Base-by-base conservation (phyloP, 345 rosid genomes). In the Salix brachista region DNA sequence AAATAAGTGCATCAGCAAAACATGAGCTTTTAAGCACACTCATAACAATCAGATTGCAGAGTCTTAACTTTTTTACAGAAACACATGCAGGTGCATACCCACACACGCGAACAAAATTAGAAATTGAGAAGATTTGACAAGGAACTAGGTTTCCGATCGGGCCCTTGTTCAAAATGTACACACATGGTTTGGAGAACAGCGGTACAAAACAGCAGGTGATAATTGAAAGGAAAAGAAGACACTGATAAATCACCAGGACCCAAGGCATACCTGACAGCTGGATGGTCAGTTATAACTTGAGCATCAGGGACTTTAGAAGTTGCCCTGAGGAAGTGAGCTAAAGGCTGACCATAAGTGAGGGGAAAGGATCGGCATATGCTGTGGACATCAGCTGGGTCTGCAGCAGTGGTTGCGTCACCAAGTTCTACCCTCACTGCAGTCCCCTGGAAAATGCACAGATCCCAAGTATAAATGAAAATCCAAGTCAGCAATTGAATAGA, bases 361-460 rank as follows among this genome's bases (percentile, higher is more conserved):
- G 99, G 94, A 82, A 91, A 96, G 78, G 87, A 83, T 34, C 96
- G 85, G 42, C 83, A 78, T 32, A 93, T 84, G 86, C 85, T 85
- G 61, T 91, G 91, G 36, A 88, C 88, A 84, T 85, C 98, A 69
- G 90, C 65, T 42, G 91, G 87, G 65, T 93, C 99, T 2, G 90
- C 79, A 56, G 90, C 85, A 44, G 88, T 87, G 25, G 97, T 88
- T 65, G 85, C 80, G 85, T 96, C 99, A 41, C 99, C 99, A 83
- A 90, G 83, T 84, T 94, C 98, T 7, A 96, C 98, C 78, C 99
- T 92, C 36, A 96, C 99, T n/a, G 94, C 86, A 50, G 94, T 92
- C 66, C 99, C 99, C 99, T 96, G 87, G 70, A 73, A 36, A 80
- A 72, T 36, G 28, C 9, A 8, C 60, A 54, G 52, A 17, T 62